Percentiles rank a stretch among this genome's conserved stretches.
These are phyloP conservation scores for Neofusicoccum parvum DNA, from an alignment of 2,329 filamentous ascomycete genomes.

Conservation along the genomic window DNA sequence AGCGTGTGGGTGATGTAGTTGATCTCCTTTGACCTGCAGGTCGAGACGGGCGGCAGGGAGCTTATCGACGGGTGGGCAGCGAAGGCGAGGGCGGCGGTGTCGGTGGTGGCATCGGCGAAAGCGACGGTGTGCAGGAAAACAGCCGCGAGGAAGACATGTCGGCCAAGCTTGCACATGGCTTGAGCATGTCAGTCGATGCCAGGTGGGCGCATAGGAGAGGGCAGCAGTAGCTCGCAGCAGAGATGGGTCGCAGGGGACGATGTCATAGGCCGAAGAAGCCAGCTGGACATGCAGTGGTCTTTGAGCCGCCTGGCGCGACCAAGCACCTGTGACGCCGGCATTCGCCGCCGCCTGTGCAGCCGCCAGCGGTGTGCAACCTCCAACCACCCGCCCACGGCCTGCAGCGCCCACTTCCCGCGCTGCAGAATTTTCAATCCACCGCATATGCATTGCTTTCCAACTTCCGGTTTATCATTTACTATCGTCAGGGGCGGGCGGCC, in stretches of 20 bases:
- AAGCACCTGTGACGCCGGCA: not conserved
- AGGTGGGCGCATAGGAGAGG: conserved; percentile 17
- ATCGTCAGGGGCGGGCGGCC: conserved; percentile 3
- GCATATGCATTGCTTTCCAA: conserved; percentile 6
- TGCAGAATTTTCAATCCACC: not conserved
- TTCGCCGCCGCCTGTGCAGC: conserved; percentile 6
- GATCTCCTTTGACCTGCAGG: conserved; percentile 62
- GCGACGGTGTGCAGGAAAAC: conserved; percentile 31
- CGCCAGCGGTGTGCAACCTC: conserved; percentile 10
- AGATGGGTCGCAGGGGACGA: not conserved
- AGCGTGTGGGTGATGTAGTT: conserved; percentile 82
- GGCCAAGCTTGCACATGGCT: conserved; percentile 25
- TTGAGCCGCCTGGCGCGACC: not conserved
- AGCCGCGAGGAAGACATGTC: conserved; percentile 21
- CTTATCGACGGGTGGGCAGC: conserved; percentile 18
- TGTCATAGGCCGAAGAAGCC: conserved; percentile 19
- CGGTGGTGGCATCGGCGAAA: conserved; percentile 7
- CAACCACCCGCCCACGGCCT: not conserved
- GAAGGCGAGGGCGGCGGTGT: conserved; percentile 24
- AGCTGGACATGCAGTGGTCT: not conserved
- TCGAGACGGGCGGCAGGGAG: conserved; percentile 27
- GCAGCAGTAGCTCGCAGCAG: conserved; percentile 10
- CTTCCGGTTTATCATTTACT: conserved; percentile 14
- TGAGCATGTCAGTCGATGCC: conserved; percentile 20
- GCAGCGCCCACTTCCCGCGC: conserved; percentile 4